Evolutionary conservation across 345 rosid species (phyloP).

Genomic region (Xanthoceras sorbifolium): DNA sequence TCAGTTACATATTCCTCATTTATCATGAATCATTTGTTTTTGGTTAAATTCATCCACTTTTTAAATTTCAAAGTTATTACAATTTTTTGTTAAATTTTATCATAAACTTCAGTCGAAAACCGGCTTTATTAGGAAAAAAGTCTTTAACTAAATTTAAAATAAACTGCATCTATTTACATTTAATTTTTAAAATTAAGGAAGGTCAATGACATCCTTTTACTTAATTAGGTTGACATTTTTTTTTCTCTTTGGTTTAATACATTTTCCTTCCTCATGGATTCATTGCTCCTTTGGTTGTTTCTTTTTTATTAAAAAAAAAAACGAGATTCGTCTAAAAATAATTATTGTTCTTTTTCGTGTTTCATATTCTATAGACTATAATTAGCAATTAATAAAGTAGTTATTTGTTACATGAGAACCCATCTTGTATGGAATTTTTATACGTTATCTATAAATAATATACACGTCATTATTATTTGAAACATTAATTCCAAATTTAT

Average conservation of each 20-base stretch:
- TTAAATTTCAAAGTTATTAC: not conserved
- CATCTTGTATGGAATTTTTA: not conserved
- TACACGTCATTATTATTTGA: not conserved
- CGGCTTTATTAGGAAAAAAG: no score
- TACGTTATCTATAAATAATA: not conserved
- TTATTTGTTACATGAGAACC: not conserved
- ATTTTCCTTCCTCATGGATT: no score
- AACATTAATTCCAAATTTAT: no score
- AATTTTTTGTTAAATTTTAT: no score
- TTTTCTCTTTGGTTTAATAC: not conserved
- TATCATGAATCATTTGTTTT: not conserved
- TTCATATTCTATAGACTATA: no score
- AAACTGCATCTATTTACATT: no score
- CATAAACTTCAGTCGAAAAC: not conserved
- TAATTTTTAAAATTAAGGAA: not conserved
- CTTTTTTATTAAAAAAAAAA: no score
- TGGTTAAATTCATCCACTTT: not conserved
- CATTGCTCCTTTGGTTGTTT: no score
- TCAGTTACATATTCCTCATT: no score
- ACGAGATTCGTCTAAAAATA: no score
- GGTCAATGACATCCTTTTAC: not conserved
- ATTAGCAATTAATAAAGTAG: not conserved
- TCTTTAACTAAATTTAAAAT: not conserved
- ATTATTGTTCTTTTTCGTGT: no score
- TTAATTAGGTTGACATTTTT: not conserved